A percentile compares a stretch with the other conserved stretches of the same genome.
Evolutionary conservation across 2,329 filamentous ascomycete genomes (phyloP).

Genomic region (Xylariaceae sp.): DNA sequence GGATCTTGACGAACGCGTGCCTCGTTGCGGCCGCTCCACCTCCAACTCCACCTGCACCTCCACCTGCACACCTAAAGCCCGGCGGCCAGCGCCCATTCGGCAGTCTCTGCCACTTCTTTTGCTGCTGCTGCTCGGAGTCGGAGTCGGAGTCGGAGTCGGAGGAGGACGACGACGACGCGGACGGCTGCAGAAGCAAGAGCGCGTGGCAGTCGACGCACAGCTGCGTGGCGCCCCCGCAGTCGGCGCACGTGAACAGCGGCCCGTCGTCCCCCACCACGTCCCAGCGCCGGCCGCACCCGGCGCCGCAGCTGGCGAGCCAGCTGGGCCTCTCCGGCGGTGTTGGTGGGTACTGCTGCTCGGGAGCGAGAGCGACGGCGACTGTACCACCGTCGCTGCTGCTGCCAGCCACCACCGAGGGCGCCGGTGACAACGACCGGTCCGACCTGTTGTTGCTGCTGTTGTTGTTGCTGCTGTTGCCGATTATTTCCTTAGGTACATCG

Average conservation of each 20-base stretch:
- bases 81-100: slow-evolving; percentile 13
- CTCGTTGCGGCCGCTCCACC: slow-evolving; percentile 15
- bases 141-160: too few relatives aligned
- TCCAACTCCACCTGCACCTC: too few relatives aligned
- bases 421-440: slow-evolving; percentile 1
- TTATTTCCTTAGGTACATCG: too few relatives aligned
- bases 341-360: background rate
- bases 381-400: background rate
- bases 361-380: background rate
- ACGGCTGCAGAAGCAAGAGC: slow-evolving; percentile 8
- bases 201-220: slow-evolving; percentile 16
- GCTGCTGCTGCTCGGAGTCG: too few relatives aligned
- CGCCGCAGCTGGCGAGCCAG: slow-evolving; percentile 16
- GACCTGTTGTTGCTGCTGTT: background rate
- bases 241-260: slow-evolving; percentile 20
- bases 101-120: too few relatives aligned
- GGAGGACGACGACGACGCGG: too few relatives aligned
- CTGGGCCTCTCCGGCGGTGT: slow-evolving; percentile 11
- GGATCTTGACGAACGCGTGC: slow-evolving; percentile 18
- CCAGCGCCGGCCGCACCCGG: slow-evolving; percentile 18
- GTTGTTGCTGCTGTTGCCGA: too few relatives aligned
- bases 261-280: slow-evolving; percentile 15
- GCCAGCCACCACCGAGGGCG: slow-evolving; percentile 1
- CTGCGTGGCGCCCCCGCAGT: slow-evolving; percentile 17
- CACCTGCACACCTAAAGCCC: too few relatives aligned